A percentile compares a stretch with the other conserved stretches of the same genome.
These are phyloP conservation scores for Arachis stenosperma DNA, from an alignment of 306 rosid genomes.

Conservation along the genomic window DNA sequence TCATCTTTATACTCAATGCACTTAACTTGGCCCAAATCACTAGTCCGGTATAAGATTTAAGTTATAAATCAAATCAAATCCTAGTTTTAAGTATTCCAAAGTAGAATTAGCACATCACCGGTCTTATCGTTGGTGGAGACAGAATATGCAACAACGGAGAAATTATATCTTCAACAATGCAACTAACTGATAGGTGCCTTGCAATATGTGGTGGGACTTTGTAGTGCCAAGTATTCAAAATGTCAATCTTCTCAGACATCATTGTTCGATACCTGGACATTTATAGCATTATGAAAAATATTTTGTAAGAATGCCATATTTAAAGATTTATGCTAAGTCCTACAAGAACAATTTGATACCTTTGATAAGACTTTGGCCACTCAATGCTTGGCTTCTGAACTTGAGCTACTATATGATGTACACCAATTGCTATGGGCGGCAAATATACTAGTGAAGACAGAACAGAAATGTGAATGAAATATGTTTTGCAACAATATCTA, in stretches of 20 bases:
- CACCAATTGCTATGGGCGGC: conserved; percentile 63
- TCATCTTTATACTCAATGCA: too few species aligned
- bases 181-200: conserved; percentile 69
- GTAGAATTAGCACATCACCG: conserved; percentile 59
- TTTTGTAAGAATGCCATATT: conserved; percentile 14
- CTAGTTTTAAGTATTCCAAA: too few species aligned
- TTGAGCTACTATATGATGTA: conserved; percentile 82
- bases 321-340: conserved; percentile 33
- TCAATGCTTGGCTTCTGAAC: conserved; percentile 85
- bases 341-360: conserved; percentile 54
- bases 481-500: conserved; percentile 22
- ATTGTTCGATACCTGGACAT: conserved; percentile 67
- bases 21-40: too few species aligned
- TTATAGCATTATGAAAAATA: conserved; percentile 30
- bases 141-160: conserved; percentile 81
- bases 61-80: too few species aligned
- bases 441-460: conserved; percentile 62
- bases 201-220: conserved; percentile 72
- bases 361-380: conserved; percentile 89
- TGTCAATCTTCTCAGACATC: conserved; percentile 68
- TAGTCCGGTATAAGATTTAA: too few species aligned
- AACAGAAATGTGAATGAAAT: conserved; percentile 36
- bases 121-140: conserved; percentile 81
- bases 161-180: conserved; percentile 79
- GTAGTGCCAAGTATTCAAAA: conserved; percentile 74